Evolutionary conservation across 1,139 yeast genomes (phyloP).

Genomic region (Taphrina pruni): DNA sequence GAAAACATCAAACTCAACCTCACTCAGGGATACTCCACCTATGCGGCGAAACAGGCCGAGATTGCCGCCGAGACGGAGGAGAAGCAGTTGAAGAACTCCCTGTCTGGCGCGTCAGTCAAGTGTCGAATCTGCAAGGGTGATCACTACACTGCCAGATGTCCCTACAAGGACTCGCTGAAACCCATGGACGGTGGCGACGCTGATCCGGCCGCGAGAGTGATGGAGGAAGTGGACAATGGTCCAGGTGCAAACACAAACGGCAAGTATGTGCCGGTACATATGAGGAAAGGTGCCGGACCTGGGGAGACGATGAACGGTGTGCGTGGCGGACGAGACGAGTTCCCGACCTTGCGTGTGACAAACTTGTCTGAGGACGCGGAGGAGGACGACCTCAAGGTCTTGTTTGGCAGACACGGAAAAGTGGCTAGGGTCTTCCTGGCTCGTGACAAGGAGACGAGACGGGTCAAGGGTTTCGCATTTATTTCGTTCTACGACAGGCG

Average conservation of each 20-base stretch:
- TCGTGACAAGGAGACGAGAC: conserved; percentile 91
- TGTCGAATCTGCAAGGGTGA: conserved; percentile 95
- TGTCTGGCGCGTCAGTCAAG: conserved; percentile 66
- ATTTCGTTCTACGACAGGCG: conserved; percentile 76
- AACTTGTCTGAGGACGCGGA: conserved; percentile 86
- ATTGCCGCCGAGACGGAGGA: conserved; percentile 55
- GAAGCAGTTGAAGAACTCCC: conserved; percentile 70
- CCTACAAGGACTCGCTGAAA: conserved; percentile 88
- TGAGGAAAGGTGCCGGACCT: conserved; percentile 65
- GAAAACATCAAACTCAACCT: conserved; percentile 64
- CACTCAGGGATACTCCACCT: conserved; percentile 46
- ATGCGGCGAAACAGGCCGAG: conserved; percentile 45
- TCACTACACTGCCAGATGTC: conserved; percentile 95
- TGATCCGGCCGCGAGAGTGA: conserved; percentile 39
- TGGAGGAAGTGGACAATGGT: conserved; percentile 41
- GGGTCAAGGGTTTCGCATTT: conserved; percentile 96
- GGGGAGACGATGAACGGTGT: conserved; percentile 53
- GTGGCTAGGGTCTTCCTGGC: conserved; percentile 83
- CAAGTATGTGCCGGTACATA: conserved; percentile 78
- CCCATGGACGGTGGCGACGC: conserved; percentile 51
- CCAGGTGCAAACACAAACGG: conserved; percentile 52
- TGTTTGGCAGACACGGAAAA: conserved; percentile 70
- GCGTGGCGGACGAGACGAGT: conserved; percentile 68
- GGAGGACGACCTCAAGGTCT: conserved; percentile 77
- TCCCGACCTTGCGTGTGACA: conserved; percentile 86